Base-by-base conservation (phyloP, 1,284 basidiomycete species). In the Boletus sp. region DNA sequence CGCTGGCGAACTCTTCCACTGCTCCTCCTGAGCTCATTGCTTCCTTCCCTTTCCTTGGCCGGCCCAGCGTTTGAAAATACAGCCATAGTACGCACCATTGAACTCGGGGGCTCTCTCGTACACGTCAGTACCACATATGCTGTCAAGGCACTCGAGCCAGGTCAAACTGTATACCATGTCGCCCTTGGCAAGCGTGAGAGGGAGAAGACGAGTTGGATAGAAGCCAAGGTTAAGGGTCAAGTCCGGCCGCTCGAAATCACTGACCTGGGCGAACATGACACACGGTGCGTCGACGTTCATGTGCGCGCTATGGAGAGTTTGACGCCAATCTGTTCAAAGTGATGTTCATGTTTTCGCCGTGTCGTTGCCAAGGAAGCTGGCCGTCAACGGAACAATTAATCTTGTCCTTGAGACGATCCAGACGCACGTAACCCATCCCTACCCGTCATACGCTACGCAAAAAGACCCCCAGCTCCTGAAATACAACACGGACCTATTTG, bases 51-150 rank as follows among this genome's bases (percentile, higher is more conserved):
- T 45, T 63, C 66, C 34, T 61, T 57, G 45, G 75, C 73, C 36
- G 64, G 63, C 51, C 68, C 69, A 52, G 76, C 82, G 5, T 95
- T 88, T 70, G 81, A 90, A 76, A 94, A 95, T 62, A 88, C 85
- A 16, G 88, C 85, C 50, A 77, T 96, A 53, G 87, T 91, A 19
- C 85, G 91, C 59, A 85, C 86, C 9, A 74, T 93, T 54, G 93
- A 95, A 61, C 84, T 95, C 34, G 91, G 88, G 34, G 93, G 93
- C 51, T 77, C 91, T 25, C 77, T 91, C 22, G 85, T 91, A 45
- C 84, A 86, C 69, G 81, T 92, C 72, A 88, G 83, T 41, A 94
- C 93, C 41, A 89, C 90, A 48, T 95, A 88, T 69, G 84, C 89
- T 16, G 78, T 90, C 64, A 89, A 83, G 67, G 80, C 88, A 40